These are phyloP conservation scores for Epichloe coenophiala DNA, from an alignment of 2,329 filamentous ascomycete genomes.

Conservation along the genomic window DNA sequence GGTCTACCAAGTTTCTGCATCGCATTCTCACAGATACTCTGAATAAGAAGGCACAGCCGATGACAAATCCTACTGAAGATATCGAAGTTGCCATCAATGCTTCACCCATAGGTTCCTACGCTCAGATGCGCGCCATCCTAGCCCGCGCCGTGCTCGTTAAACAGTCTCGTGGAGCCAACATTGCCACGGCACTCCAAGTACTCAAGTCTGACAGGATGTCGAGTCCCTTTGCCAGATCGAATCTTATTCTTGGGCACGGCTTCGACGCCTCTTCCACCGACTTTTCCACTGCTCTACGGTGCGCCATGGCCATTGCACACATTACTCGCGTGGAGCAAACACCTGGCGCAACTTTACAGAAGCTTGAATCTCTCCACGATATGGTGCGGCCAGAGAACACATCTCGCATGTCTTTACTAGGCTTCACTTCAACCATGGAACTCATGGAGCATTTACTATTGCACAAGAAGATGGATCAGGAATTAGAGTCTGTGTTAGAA, in stretches of 20 bases:
- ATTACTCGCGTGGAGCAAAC: constrained; percentile 31
- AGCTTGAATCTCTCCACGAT: constrained; percentile 34
- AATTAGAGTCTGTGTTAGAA: constrained; percentile 37
- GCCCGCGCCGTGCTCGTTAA: constrained; percentile 43
- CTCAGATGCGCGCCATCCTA: constrained; percentile 46
- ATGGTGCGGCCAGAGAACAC: constrained; percentile 30
- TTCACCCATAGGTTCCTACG: constrained; percentile 66
- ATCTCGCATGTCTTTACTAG: constrained; percentile 39
- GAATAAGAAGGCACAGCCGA: constrained; percentile 28
- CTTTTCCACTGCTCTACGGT: constrained; percentile 38
- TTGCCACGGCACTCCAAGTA: constrained; percentile 41
- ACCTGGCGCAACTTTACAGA: constrained; percentile 22
- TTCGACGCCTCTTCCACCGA: constrained; percentile 32
- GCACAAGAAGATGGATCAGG: constrained; percentile 33
- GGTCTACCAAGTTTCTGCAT: constrained; percentile 62
- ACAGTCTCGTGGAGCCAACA: constrained; percentile 40
- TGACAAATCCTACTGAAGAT: constrained; percentile 21
- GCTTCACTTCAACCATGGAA: constrained; percentile 44
- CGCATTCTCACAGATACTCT: constrained; percentile 53
- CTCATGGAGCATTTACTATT: constrained; percentile 40
- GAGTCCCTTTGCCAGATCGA: constrained; percentile 12
- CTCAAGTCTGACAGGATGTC: constrained; percentile 22
- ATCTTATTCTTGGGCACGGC: constrained; percentile 32
- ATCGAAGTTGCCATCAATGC: constrained; percentile 57
- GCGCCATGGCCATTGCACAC: constrained; percentile 47